phyloP scores from a whole-genome alignment of 768 basidiomycete species.

The Lentinula lateritia region DNA sequence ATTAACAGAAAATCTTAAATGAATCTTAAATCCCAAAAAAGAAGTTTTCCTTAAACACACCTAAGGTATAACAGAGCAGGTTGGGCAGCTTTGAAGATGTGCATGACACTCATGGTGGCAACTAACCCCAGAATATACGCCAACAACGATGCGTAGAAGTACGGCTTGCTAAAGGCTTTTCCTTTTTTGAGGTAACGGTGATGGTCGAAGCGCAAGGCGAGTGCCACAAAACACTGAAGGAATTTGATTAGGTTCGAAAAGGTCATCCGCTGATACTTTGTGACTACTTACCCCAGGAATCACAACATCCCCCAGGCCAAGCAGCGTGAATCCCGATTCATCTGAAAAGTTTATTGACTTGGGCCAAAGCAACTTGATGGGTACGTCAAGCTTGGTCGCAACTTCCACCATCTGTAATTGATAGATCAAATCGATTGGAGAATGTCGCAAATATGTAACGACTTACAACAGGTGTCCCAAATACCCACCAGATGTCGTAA shows the following conservation, averaged over 20 bases:
- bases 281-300: constrained; percentile 30
- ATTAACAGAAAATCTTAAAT: neutral
- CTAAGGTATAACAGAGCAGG: constrained; percentile 92
- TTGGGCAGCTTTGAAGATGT: constrained; percentile 68
- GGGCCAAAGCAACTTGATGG: constrained; percentile 90
- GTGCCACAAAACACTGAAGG: constrained; percentile 54
- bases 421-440: neutral
- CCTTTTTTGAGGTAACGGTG: constrained; percentile 26
- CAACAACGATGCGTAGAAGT: constrained; percentile 63
- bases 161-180: constrained; percentile 53
- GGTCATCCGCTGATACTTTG: neutral
- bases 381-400: constrained; percentile 83
- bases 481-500: constrained; percentile 96
- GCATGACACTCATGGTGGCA: constrained; percentile 84
- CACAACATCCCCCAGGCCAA: constrained; percentile 89
- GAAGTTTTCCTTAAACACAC: constrained; percentile 30
- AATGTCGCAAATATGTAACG: neutral
- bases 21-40: neutral
- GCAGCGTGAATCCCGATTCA: constrained; percentile 72
- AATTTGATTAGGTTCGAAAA: constrained; percentile 8
- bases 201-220: constrained; percentile 83
- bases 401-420: constrained; percentile 81
- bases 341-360: constrained; percentile 51
- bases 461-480: constrained; percentile 79
- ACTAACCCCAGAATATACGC: constrained; percentile 74